Base-by-base conservation (phyloP, 176 grass and related monocot species). In the Juncus effusus region DNA sequence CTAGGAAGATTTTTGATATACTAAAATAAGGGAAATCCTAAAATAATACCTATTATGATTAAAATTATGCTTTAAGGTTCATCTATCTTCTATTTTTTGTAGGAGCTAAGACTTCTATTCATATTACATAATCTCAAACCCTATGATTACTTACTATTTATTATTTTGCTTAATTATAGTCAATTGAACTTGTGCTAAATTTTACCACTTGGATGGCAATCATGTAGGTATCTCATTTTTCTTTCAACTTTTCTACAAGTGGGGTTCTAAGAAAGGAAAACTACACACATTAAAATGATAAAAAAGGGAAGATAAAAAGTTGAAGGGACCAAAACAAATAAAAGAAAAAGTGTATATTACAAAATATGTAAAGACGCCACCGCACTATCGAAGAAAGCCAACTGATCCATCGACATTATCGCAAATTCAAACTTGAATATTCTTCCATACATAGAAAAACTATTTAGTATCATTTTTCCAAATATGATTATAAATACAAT, bases 401-500 rank as follows among this genome's bases (percentile, higher is more conserved):
- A 47, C 37, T 3, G 15, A 15, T 39, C 6, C 7, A 55, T 39
- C 40, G n/a, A 37, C n/a, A 63, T 2, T 0, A 11, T 49, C 2
- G 16, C 58, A 54, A 38, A 47, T 47, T 47, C 44, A 47, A 47
- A 47, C 44, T 56, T 41, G 73, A 64, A 76, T 76, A 76, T 65
- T 64, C 62, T n/a, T 10, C 54, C 73, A 76, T 55, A 65, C 62
- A 13, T 13, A 63, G 40, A 7, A 75, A 75, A 64, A 44, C 16
- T 64, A 13, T 41, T 55, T 49, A 13, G 19, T 28, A 28, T 28
- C 19, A 28, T 28, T 28, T 28, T 28, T 28, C 19, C 19, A 28
- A 28, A 28, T 28, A 28, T 28, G 19, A 1, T 28, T 28, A 28
- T 28, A 28, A 28, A 28, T 28, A 28, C 19, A 28, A 28, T 28